Conservation (phyloP, 116 monocot genomes). For the Thalassia testudinum region DNA sequence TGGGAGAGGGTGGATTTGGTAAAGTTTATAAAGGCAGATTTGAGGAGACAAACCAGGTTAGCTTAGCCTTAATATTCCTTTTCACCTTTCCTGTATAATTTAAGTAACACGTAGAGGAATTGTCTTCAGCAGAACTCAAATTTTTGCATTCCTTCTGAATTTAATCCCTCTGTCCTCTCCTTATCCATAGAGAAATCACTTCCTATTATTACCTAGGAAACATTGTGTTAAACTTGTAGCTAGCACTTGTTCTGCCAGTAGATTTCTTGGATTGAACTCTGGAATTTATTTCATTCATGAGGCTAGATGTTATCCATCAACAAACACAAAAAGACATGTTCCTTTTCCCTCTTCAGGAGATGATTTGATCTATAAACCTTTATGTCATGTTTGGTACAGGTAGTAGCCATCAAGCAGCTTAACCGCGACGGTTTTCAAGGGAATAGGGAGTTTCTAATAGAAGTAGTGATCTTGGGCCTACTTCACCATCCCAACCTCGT, state of each 20-base stretch:
- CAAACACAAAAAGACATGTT: too few relatives aligned
- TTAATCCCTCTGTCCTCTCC: too few relatives aligned
- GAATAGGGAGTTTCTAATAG: conserved; percentile 69
- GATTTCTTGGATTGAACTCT: too few relatives aligned
- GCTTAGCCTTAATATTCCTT: neutral
- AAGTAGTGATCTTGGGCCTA: conserved; percentile 81
- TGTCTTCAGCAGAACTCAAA: neutral
- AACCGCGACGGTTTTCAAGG: conserved; percentile 67
- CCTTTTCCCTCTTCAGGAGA: neutral
- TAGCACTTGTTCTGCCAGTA: neutral
- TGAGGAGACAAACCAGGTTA: conserved; percentile 46
- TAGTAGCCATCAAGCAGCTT: conserved; percentile 70
- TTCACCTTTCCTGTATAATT: neutral
- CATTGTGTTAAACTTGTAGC: too few relatives aligned
- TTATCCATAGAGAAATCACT: too few relatives aligned
- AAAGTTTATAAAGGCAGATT: conserved; percentile 64
- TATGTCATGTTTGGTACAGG: conserved; percentile 7
- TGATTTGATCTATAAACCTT: neutral
- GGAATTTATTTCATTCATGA: too few relatives aligned
- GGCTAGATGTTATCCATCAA: too few relatives aligned
- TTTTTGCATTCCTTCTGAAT: too few relatives aligned
- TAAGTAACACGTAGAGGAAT: neutral
- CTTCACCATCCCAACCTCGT: conserved; percentile 78
- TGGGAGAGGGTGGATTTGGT: conserved; percentile 33
- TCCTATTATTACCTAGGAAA: too few relatives aligned